A percentile compares a stretch with the other conserved stretches of the same genome.
Evolutionary conservation across 2,329 filamentous ascomycete genomes (phyloP).

Genomic region (Ceratocystis cacaofunesta): DNA sequence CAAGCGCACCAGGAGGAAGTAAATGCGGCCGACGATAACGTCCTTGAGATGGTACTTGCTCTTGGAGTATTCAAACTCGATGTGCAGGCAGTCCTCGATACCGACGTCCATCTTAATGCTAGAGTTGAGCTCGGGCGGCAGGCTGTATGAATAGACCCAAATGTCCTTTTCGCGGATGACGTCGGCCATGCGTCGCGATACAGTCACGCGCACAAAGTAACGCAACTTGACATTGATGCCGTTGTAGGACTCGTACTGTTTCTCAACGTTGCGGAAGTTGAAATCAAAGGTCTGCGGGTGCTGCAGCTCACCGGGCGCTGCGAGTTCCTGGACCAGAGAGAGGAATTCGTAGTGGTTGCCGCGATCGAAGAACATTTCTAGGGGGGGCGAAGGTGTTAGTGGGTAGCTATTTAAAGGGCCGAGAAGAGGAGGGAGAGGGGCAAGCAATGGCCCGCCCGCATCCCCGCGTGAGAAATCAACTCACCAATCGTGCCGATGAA

Average conservation of each 20-base stretch:
- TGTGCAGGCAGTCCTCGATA: slow-evolving; percentile 97
- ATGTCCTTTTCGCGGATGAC: slow-evolving; percentile 98
- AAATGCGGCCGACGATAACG: slow-evolving; percentile 95
- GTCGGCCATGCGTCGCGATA: slow-evolving; percentile 91
- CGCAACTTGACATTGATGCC: slow-evolving; percentile 98
- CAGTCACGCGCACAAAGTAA: slow-evolving; percentile 95
- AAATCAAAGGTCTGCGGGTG: slow-evolving; percentile 98
- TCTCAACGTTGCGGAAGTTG: slow-evolving; percentile 99
- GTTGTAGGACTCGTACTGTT: slow-evolving; percentile 99
- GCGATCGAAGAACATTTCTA: slow-evolving; percentile 99
- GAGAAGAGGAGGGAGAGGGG: slow-evolving; percentile 3
- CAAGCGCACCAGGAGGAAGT: slow-evolving; percentile 87
- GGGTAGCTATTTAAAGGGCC: background rate
- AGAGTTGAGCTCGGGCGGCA: slow-evolving; percentile 94
- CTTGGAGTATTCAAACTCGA: slow-evolving; percentile 99
- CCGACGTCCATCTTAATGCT: slow-evolving; percentile 99
- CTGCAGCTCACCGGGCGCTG: slow-evolving; percentile 90
- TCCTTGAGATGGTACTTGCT: slow-evolving; percentile 98
- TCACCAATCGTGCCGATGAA: slow-evolving; percentile 96
- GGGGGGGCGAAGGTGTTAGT: background rate
- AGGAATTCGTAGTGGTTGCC: slow-evolving; percentile 99
- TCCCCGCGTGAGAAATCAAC: slow-evolving; percentile 18
- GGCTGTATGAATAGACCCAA: slow-evolving; percentile 97
- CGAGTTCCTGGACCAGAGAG: slow-evolving; percentile 89
- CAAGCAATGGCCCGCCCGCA: background rate